A percentile compares a stretch with the other conserved stretches of the same genome.
phyloP scores from a whole-genome alignment of 495 filamentous ascomycete genomes.

The Lasiosphaeria hispida region DNA sequence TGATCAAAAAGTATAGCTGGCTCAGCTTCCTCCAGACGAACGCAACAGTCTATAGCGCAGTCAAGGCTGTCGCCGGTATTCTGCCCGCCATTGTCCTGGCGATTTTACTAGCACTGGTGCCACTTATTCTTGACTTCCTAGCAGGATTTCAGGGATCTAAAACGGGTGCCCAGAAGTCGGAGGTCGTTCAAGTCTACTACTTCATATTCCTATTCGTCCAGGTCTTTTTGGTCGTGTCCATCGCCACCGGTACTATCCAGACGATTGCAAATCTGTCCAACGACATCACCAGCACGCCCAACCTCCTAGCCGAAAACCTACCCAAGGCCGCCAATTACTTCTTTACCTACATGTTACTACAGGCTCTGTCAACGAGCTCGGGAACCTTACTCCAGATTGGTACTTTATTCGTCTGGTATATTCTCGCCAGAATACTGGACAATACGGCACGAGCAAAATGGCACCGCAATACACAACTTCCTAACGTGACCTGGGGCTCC shows the following conservation, averaged over 20 bases:
- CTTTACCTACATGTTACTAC: conserved; percentile 96
- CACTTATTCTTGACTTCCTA: conserved; percentile 68
- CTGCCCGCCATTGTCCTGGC: conserved; percentile 76
- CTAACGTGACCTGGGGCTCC: conserved; percentile 82
- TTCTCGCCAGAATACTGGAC: conserved; percentile 75
- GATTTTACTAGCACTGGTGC: conserved; percentile 77
- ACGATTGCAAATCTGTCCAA: conserved; percentile 63
- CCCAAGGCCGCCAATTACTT: conserved; percentile 94
- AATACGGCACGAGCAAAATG: conserved; percentile 88
- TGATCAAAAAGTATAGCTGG: conserved; percentile 64
- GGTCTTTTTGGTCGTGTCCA: conserved; percentile 88
- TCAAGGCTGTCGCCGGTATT: conserved; percentile 80
- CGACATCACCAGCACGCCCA: conserved; percentile 56
- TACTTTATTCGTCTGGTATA: conserved; percentile 73
- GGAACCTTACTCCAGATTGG: conserved; percentile 85
- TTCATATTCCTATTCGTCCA: conserved; percentile 95
- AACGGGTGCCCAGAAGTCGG: conserved; percentile 76
- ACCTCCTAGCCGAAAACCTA: conserved; percentile 75
- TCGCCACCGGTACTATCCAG: conserved; percentile 74
- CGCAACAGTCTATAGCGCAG: conserved; percentile 53
- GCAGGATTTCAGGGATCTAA: conserved; percentile 73
- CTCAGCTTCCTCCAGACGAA: conserved; percentile 65
- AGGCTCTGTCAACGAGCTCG: conserved; percentile 85
- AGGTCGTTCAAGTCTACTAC: conserved; percentile 87
- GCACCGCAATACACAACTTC: conserved; percentile 74